Evolutionary conservation across 1,284 basidiomycete species (phyloP).

Genomic region (Takashimella koratensis): DNA sequence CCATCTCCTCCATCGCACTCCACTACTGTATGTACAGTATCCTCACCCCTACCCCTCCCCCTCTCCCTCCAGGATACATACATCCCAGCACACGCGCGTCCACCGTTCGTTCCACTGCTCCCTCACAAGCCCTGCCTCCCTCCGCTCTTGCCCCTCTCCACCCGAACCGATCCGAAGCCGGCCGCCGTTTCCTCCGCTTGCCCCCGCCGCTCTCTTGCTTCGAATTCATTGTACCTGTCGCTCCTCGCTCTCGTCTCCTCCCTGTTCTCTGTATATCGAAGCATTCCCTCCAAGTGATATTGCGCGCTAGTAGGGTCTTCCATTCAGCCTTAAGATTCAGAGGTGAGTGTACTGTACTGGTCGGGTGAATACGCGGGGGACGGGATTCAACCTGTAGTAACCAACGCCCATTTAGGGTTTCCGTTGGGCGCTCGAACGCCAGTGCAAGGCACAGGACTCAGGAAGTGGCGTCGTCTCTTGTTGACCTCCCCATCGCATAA

Average conservation of each 20-base stretch:
- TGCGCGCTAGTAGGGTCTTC: not conserved
- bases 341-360: too few relatives aligned
- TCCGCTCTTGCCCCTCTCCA: not conserved
- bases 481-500: not conserved
- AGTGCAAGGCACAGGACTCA: not conserved
- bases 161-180: not conserved
- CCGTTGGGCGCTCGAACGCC: not conserved
- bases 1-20: not conserved
- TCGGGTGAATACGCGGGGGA: not conserved
- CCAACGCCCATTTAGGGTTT: not conserved
- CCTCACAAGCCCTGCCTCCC: not conserved
- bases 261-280: not conserved
- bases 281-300: not conserved
- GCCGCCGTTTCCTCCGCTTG: not conserved
- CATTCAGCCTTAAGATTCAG: not conserved
- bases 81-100: not conserved
- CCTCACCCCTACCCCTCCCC: not conserved
- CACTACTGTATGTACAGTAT: too few relatives aligned
- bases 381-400: not conserved
- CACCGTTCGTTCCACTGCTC: not conserved
- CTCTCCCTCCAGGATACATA: not conserved
- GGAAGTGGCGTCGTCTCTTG: not conserved
- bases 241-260: not conserved
- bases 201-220: not conserved
- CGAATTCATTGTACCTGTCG: not conserved